A percentile compares a stretch with the other conserved stretches of the same genome.
Evolutionary conservation across 257 asterid species (phyloP).

Genomic region (Ocimum tenuiflorum): DNA sequence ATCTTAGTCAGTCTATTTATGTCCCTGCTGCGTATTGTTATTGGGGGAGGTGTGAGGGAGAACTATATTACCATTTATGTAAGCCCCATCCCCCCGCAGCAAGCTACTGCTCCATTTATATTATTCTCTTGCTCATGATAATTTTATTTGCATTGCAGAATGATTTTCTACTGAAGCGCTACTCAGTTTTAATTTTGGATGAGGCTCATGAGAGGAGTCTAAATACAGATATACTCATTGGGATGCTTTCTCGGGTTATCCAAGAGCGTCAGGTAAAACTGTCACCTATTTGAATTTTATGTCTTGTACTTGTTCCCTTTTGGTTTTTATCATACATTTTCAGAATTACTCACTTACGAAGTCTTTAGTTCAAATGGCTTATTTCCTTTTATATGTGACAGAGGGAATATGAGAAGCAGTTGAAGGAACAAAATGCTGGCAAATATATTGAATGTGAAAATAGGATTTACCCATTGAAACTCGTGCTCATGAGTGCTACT

Average conservation of each 20-base stretch:
- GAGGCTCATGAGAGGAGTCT: constrained; percentile 98
- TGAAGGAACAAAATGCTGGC: constrained; percentile 52
- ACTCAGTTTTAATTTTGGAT: constrained; percentile 82
- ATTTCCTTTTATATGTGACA: constrained; percentile 24
- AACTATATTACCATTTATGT: too few species aligned
- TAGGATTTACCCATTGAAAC: constrained; percentile 70
- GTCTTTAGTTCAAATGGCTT: constrained; percentile 10
- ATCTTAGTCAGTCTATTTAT: neutral
- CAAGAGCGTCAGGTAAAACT: constrained; percentile 62
- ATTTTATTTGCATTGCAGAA: constrained; percentile 32
- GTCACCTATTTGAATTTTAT: constrained; percentile 8
- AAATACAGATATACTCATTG: constrained; percentile 95
- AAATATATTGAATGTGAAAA: constrained; percentile 35
- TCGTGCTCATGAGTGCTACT: constrained; percentile 95
- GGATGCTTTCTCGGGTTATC: constrained; percentile 96
- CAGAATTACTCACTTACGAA: neutral
- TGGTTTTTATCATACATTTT: neutral
- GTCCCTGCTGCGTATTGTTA: neutral
- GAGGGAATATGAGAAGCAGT: constrained; percentile 66
- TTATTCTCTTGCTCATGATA: neutral
- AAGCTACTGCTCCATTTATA: neutral
- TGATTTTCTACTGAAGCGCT: constrained; percentile 76
- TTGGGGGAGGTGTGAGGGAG: neutral
- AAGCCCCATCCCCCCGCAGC: neutral
- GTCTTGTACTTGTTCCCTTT: neutral